Conservation (phyloP, 2,329 filamentous ascomycete genomes). For the Sclerotinia subarctica region DNA sequence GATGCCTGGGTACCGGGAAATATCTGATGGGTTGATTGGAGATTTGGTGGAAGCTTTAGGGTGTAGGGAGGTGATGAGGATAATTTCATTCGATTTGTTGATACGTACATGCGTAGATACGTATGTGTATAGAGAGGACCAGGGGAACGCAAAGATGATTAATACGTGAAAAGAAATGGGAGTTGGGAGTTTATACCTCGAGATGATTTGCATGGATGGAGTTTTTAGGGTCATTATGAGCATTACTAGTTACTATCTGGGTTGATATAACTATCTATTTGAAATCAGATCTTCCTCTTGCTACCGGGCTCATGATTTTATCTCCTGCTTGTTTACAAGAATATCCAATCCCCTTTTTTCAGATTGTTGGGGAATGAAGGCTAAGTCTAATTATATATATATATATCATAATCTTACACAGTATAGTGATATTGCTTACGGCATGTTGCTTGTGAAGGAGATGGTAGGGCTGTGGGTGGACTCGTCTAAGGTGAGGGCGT, state of each 20-base stretch:
- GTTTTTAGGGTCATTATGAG: not conserved
- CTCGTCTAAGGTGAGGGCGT: too few relatives aligned
- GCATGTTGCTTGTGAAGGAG: too few relatives aligned
- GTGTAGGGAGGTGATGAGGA: not conserved
- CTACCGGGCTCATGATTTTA: not conserved
- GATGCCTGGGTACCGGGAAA: conserved; percentile 77
- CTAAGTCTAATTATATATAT: too few relatives aligned
- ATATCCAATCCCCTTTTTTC: too few relatives aligned
- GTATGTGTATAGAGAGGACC: not conserved
- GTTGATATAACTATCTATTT: not conserved
- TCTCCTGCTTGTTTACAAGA: not conserved
- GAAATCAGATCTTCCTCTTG: not conserved
- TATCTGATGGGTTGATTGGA: not conserved
- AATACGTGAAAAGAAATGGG: not conserved
- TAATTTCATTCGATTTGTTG: not conserved
- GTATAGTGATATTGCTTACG: too few relatives aligned
- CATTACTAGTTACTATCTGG: not conserved
- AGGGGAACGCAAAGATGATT: not conserved
- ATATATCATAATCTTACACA: too few relatives aligned
- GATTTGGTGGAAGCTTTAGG: not conserved
- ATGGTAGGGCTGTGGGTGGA: too few relatives aligned
- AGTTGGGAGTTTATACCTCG: not conserved
- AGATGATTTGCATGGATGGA: not conserved
- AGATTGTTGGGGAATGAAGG: too few relatives aligned
- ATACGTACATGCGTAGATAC: not conserved